These are phyloP conservation scores for Knoxia roxburghii DNA, from an alignment of 257 asterid species.

Conservation along the genomic window DNA sequence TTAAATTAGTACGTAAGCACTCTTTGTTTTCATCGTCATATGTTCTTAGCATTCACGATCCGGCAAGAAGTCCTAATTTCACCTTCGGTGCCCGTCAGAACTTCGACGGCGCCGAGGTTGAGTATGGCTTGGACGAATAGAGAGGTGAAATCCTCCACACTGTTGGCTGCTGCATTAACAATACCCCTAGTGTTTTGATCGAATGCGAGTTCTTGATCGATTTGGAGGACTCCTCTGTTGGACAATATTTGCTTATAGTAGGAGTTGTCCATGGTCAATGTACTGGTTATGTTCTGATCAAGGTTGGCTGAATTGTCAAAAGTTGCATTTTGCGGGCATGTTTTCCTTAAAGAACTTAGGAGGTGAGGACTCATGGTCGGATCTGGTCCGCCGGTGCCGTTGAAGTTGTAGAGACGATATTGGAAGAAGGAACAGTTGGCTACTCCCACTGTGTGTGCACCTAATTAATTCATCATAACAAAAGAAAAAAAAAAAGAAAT, in stretches of 20 bases:
- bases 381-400: constrained; percentile 34
- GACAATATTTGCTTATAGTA: constrained; percentile 34
- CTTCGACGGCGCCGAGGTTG: constrained; percentile 13
- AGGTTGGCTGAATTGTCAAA: constrained; percentile 33
- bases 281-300: constrained; percentile 41
- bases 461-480: constrained; percentile 14
- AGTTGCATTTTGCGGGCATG: constrained; percentile 34
- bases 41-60: neutral
- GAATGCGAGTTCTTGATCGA: constrained; percentile 53
- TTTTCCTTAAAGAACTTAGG: constrained; percentile 11
- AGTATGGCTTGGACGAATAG: constrained; percentile 8
- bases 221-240: constrained; percentile 44
- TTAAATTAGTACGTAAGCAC: too few species aligned
- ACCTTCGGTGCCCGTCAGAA: constrained; percentile 14
- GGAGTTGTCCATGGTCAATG: constrained; percentile 41
- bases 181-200: constrained; percentile 5
- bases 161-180: neutral
- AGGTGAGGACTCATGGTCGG: constrained; percentile 41
- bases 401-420: constrained; percentile 52
- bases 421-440: constrained; percentile 48
- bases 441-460: constrained; percentile 64
- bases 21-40: too few species aligned
- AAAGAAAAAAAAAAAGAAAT: too few species aligned
- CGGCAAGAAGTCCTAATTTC: constrained; percentile 13
- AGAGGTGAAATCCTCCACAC: neutral